These are phyloP conservation scores for Fusarium metavorans DNA, from an alignment of 2,329 filamentous ascomycete species.

Conservation along the genomic window DNA sequence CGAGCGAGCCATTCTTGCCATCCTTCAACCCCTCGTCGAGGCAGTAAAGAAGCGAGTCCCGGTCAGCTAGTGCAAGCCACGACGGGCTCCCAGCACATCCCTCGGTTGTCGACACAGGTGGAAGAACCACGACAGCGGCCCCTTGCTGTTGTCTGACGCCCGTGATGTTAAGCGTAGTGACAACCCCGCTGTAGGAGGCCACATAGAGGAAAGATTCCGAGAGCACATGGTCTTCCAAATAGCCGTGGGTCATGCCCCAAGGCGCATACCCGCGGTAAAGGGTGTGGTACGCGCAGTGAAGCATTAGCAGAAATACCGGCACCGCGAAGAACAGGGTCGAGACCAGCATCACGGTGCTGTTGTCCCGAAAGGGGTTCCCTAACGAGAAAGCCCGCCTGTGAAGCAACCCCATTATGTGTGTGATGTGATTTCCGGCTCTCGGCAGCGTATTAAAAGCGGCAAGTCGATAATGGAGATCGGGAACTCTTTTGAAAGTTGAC, in stretches of 20 bases:
- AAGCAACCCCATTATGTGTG: constrained; percentile 29
- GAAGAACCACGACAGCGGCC: constrained; percentile 47
- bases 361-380: constrained; percentile 8
- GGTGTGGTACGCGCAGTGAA: constrained; percentile 32
- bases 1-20: constrained; percentile 61
- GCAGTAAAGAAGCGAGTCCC: constrained; percentile 67
- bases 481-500: neutral
- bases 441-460: neutral
- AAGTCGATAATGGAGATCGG: neutral
- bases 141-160: constrained; percentile 32
- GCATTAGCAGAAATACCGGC: constrained; percentile 25
- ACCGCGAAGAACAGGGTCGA: constrained; percentile 26
- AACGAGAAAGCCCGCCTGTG: neutral
- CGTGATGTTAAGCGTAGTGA: constrained; percentile 62
- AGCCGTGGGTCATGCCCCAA: constrained; percentile 20
- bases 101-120: constrained; percentile 55
- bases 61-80: constrained; percentile 69
- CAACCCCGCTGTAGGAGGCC: constrained; percentile 60
- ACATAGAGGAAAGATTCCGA: constrained; percentile 54
- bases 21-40: constrained; percentile 66
- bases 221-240: neutral
- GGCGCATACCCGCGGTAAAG: constrained; percentile 7
- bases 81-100: constrained; percentile 67
- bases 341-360: constrained; percentile 9
- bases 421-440: neutral